Base-by-base conservation (phyloP, 306 rosid genomes). In the Psophocarpus tetragonolobus region DNA sequence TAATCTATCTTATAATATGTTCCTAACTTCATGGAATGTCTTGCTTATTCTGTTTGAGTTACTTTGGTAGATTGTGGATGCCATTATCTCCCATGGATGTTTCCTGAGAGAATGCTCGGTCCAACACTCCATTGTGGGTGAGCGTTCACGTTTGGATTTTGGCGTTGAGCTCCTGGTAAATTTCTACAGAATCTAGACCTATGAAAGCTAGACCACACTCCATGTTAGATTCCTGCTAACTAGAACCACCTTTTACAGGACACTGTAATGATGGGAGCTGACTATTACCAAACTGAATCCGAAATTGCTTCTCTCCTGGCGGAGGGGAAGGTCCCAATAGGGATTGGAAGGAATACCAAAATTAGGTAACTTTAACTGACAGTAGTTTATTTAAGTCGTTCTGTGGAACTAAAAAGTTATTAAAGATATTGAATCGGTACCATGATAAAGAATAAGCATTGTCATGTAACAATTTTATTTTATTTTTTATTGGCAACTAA, bases 251-350 rank as follows among this genome's bases (percentile, higher is more conserved):
- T 45, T 62, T 48, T 75, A n/a, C 85, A 92, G 98, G 94, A 89
- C 80, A 77, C 97, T 2, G 90, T 94, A 54, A 90, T 94, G 98
- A 87, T 94, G 97, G 98, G 98, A 77, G 98, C 98, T 20, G 94
- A 94, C 82, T 57, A 76, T 61, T 94, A 94, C 87, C 97, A 94
- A 89, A 94, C 98, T 15, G 98, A 94, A 84, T 58, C 95, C 14
- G 98, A 94, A 90, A 92, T 94, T 75, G 97, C 93, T 76, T 87
- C 91, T 71, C 81, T 92, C 33, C 77, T 94, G 48, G 97, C 93
- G 6, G 90, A 88, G 17, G 95, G 92, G 54, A 88, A 87, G 80
- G 95, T 94, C 48, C 98, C 98, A 4, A 87, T 94, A 30, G 98
- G 98, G 29, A 82, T 94, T n/a, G 98, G 98, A 83, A 73, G 82